Evolutionary conservation across 139 green algal species (phyloP).

Genomic region (Chlamydomonas sp.): DNA sequence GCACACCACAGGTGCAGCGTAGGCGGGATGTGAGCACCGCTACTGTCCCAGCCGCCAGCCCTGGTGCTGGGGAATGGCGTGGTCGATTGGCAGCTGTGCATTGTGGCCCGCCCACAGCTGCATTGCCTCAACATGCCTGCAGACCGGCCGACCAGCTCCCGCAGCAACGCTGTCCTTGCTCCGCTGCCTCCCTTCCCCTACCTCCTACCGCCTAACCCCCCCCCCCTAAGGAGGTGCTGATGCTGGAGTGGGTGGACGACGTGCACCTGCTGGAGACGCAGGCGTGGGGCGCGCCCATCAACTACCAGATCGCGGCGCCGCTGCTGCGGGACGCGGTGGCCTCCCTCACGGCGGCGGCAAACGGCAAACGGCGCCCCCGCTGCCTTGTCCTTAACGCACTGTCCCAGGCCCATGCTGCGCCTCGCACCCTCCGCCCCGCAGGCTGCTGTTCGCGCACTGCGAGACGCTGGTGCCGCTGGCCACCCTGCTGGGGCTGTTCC

Average conservation of each 20-base stretch:
- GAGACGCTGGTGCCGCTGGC: slow-evolving; percentile 65
- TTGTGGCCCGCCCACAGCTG: too few species aligned
- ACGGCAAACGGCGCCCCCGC: too few species aligned
- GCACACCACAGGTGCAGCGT: too few species aligned
- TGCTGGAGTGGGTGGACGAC: slow-evolving; percentile 72
- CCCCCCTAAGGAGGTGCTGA: slow-evolving; percentile 19
- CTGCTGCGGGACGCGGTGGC: slow-evolving; percentile 38
- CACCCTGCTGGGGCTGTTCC: slow-evolving; percentile 61
- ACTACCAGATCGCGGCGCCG: slow-evolving; percentile 51
- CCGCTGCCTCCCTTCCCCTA: neutral
- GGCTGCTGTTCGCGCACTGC: slow-evolving; percentile 65
- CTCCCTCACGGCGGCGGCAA: slow-evolving; percentile 9
- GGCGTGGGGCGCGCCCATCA: slow-evolving; percentile 41
- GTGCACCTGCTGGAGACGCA: slow-evolving; percentile 61
- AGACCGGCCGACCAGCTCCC: too few species aligned
- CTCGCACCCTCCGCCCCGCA: neutral
- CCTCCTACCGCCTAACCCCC: neutral
- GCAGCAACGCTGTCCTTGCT: too few species aligned
- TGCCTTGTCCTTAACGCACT: neutral
- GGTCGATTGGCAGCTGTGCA: too few species aligned
- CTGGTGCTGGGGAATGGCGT: too few species aligned
- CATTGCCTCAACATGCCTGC: too few species aligned
- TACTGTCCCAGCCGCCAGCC: too few species aligned
- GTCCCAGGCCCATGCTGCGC: neutral
- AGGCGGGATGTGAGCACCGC: too few species aligned